These are phyloP conservation scores for Medicago lupulina DNA, from an alignment of 306 rosid species.

Conservation along the genomic window DNA sequence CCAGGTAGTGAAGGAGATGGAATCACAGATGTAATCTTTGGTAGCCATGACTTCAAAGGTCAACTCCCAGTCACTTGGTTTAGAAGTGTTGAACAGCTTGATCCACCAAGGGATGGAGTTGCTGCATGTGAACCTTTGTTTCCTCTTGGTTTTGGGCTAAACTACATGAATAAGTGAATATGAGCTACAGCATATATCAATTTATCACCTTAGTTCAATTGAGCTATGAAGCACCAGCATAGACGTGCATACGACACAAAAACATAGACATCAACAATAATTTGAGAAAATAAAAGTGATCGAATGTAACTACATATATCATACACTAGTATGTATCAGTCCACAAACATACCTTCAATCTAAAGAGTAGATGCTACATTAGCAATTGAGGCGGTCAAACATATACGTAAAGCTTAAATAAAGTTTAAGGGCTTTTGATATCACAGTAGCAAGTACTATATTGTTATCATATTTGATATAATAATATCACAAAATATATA, in stretches of 20 bases:
- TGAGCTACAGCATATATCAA: background rate
- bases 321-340: background rate
- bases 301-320: background rate
- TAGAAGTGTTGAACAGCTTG: constrained; percentile 58
- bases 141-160: constrained; percentile 74
- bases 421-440: constrained; percentile 7
- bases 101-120: constrained; percentile 46
- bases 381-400: constrained; percentile 8
- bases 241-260: background rate
- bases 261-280: background rate
- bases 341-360: background rate
- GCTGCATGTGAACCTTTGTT: constrained; percentile 62
- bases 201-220: constrained; percentile 24
- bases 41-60: constrained; percentile 74
- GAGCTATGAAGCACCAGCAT: background rate
- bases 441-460: background rate
- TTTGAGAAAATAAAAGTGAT: background rate
- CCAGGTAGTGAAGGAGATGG: constrained; percentile 90
- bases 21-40: constrained; percentile 78
- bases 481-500: too few relatives aligned
- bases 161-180: constrained; percentile 7
- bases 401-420: background rate
- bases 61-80: constrained; percentile 85
- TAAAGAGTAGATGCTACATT: background rate
- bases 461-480: too few relatives aligned